These are phyloP conservation scores for Incumbomyces lentus DNA, from an alignment of 2,329 filamentous ascomycete species.

Conservation along the genomic window DNA sequence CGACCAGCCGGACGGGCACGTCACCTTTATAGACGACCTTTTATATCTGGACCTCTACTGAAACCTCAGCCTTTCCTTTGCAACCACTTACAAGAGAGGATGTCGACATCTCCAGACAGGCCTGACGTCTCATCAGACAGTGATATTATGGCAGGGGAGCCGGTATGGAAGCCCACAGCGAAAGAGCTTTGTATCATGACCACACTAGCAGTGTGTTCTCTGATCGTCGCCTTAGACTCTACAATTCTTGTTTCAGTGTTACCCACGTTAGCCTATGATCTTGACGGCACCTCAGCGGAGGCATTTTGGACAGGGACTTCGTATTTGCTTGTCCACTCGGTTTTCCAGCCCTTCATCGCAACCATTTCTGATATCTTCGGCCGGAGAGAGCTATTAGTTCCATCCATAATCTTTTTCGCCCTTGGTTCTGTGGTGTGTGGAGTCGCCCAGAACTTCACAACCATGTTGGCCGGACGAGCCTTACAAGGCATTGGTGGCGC, in stretches of 20 bases:
- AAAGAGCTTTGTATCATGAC: slow-evolving; percentile 17
- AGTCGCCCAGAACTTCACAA: slow-evolving; percentile 28
- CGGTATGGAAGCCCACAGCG: slow-evolving; percentile 6
- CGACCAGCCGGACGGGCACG: too few species aligned
- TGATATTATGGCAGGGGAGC: neutral
- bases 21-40: neutral
- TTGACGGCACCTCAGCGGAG: slow-evolving; percentile 41
- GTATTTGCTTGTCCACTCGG: slow-evolving; percentile 47
- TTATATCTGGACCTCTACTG: neutral
- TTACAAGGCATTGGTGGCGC: slow-evolving; percentile 40
- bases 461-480: slow-evolving; percentile 33
- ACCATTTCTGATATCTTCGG: slow-evolving; percentile 40
- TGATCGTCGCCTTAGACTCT: slow-evolving; percentile 42
- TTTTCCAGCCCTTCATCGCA: slow-evolving; percentile 35
- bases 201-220: slow-evolving; percentile 32
- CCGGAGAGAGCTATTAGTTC: slow-evolving; percentile 35
- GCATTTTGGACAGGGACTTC: slow-evolving; percentile 56
- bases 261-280: slow-evolving; percentile 37
- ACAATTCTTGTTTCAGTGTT: slow-evolving; percentile 38
- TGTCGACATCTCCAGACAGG: neutral
- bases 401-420: slow-evolving; percentile 36
- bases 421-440: slow-evolving; percentile 37
- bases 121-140: neutral
- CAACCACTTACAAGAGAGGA: neutral
- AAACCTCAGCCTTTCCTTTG: neutral